phyloP scores from a whole-genome alignment of 2,329 filamentous ascomycete species.

The Fusarium sp. region DNA sequence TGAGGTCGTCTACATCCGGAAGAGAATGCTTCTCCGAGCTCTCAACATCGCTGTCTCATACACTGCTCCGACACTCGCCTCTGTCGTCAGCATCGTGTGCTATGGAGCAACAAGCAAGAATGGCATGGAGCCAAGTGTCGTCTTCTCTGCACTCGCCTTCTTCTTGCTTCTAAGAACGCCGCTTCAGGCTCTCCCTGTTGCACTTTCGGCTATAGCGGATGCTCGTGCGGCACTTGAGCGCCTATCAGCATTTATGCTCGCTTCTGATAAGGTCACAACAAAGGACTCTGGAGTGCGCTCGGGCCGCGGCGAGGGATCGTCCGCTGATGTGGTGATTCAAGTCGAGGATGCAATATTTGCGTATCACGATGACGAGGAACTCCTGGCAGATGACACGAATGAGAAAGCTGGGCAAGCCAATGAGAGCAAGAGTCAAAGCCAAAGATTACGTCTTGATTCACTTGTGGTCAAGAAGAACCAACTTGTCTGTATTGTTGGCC shows the following conservation, averaged over 20 bases:
- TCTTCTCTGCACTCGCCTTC: conserved; percentile 15
- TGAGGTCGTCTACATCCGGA: conserved; percentile 21
- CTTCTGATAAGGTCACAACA: background rate
- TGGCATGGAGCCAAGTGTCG: conserved; percentile 22
- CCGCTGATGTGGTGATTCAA: background rate
- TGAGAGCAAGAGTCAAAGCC: background rate
- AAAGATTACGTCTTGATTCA: background rate
- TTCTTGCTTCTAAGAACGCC: conserved; percentile 26
- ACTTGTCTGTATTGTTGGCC: conserved; percentile 17
- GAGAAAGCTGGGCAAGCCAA: background rate
- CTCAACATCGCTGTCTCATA: conserved; percentile 25
- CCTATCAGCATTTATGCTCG: conserved; percentile 11
- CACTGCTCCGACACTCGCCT: conserved; percentile 18
- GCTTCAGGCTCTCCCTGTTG: conserved; percentile 6
- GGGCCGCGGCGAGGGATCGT: background rate
- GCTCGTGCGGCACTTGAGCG: conserved; percentile 21
- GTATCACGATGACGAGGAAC: conserved; percentile 23
- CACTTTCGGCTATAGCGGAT: conserved; percentile 24
- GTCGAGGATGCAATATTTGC: conserved; percentile 13
- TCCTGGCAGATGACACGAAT: background rate
- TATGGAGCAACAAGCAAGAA: conserved; percentile 19
- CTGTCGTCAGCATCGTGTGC: conserved; percentile 24
- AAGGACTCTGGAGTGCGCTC: background rate
- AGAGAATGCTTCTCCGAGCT: conserved; percentile 29
- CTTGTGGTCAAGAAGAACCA: conserved; percentile 3